Evolutionary conservation across 495 filamentous ascomycete species (phyloP), one percentile per base, ranked within the genome.

Genomic region (Hypoxylon perforatum): DNA sequence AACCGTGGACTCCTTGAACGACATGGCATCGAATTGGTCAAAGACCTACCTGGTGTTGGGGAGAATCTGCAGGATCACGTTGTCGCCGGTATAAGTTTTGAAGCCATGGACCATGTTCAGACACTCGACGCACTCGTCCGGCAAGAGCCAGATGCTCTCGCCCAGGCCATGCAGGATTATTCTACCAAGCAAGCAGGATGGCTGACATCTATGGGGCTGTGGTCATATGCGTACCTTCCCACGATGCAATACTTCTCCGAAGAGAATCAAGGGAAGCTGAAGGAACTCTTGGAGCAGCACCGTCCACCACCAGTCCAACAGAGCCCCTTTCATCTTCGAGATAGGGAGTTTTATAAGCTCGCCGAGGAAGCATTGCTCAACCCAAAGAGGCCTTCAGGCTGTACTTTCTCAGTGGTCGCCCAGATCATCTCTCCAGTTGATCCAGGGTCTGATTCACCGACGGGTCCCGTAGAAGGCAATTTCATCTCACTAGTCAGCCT

Each of bases 81-180:
- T 44, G n/a, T 67, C 35, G 15, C 30, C 47, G 19, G 30, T 23
- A 12, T 70, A 7, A 28, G 35, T 15, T 65, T 61, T 23, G 50
- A 51, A 11, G 28, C 51, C 7, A 28, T 38, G 33, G 44, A 56
- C 52, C 23, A 57, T 33, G 88, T 85, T 3, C 90, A 92, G 67
- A 90, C 90, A 14, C 88, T 90, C 48, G 88, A 92, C 63, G 91
- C 91, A 78, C 77, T 92, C 41, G 86, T 88, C 19, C 87, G 91
- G 12, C 84, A 90, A 69, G 67, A 77, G 19, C 79, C 82, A 25
- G 85, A 87, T 58, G 86, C 88, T 14, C 82, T 85, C 17, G 81
- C 81, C 25, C 45, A 61, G 17, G 67, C 65, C 47, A 57, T 58
- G 21, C 15, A 39, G 2, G 59, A 38, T 19, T 68, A 68, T 48